phyloP scores from a whole-genome alignment of 345 rosid genomes.

The Euclidium syriacum region DNA sequence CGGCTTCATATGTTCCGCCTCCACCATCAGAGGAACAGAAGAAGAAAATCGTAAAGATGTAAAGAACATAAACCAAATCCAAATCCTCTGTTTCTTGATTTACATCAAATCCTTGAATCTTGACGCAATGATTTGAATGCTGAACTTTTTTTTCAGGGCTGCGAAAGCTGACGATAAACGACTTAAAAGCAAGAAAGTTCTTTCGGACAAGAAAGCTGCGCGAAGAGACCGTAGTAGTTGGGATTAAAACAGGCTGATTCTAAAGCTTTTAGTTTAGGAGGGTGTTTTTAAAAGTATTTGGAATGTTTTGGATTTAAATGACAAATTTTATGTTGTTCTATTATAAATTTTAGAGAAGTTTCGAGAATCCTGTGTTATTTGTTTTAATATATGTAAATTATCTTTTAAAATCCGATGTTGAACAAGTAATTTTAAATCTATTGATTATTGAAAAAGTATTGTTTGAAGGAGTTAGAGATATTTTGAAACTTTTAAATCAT shows the following conservation, averaged over 20 bases:
- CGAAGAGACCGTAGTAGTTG: conserved; percentile 77
- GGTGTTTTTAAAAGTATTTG: too few relatives aligned
- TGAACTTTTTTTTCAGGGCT: conserved; percentile 47
- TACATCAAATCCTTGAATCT: neutral
- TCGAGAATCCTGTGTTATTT: too few relatives aligned
- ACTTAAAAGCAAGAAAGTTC: conserved; percentile 67
- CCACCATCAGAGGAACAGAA: conserved; percentile 98
- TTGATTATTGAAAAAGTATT: too few relatives aligned
- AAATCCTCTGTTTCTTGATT: neutral
- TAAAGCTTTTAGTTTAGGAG: conserved; percentile 2
- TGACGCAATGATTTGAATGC: neutral
- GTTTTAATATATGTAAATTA: too few relatives aligned
- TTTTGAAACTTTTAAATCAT: too few relatives aligned
- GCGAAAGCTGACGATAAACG: conserved; percentile 79
- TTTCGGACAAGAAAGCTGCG: conserved; percentile 73
- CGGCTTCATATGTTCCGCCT: conserved; percentile 90
- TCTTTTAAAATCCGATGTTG: too few relatives aligned
- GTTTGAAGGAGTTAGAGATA: too few relatives aligned
- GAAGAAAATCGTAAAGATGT: conserved; percentile 83
- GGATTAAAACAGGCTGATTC: conserved; percentile 40
- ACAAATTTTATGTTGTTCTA: too few relatives aligned
- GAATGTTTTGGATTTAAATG: too few relatives aligned
- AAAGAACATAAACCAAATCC: conserved; percentile 21
- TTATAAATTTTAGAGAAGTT: too few relatives aligned
- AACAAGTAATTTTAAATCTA: too few relatives aligned